phyloP scores from a whole-genome alignment of 106 monocot species.

The Acorus gramineus region DNA sequence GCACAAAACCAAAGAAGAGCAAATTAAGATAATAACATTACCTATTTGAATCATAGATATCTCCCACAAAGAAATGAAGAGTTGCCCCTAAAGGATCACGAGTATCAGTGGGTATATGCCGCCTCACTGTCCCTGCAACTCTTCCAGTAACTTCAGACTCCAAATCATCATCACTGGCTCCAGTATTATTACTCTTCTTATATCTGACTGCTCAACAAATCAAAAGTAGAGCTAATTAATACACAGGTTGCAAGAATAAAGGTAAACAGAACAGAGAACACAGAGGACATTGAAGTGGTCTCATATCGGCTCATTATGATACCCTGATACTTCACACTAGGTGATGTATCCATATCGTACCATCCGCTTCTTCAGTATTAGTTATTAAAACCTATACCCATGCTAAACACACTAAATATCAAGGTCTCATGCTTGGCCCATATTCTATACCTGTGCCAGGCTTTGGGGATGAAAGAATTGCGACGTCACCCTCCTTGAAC shows the following conservation, averaged over 20 bases:
- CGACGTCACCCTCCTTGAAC: constrained; percentile 92
- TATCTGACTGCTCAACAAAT: constrained; percentile 36
- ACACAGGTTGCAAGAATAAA: neutral
- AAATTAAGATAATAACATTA: constrained; percentile 4
- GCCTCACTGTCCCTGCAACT: constrained; percentile 75
- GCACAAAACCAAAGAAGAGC: no score
- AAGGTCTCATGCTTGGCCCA: neutral
- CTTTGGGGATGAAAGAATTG: constrained; percentile 55
- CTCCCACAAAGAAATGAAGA: constrained; percentile 84
- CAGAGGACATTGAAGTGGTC: neutral
- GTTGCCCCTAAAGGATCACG: constrained; percentile 83
- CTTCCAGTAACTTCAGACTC: constrained; percentile 48
- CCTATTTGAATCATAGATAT: constrained; percentile 53
- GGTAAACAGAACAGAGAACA: neutral
- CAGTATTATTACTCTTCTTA: constrained; percentile 28
- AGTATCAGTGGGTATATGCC: constrained; percentile 66
- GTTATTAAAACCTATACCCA: neutral
- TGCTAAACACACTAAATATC: neutral
- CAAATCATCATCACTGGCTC: constrained; percentile 36
- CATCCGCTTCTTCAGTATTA: no score
- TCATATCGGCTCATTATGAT: neutral
- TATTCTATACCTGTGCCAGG: constrained; percentile 56
- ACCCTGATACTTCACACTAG: no score
- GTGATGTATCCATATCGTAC: no score
- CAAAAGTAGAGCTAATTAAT: neutral